A percentile compares a stretch with the other conserved stretches of the same genome.
Evolutionary conservation across 306 rosid species (phyloP).

Genomic region (Prunus kanzakura): DNA sequence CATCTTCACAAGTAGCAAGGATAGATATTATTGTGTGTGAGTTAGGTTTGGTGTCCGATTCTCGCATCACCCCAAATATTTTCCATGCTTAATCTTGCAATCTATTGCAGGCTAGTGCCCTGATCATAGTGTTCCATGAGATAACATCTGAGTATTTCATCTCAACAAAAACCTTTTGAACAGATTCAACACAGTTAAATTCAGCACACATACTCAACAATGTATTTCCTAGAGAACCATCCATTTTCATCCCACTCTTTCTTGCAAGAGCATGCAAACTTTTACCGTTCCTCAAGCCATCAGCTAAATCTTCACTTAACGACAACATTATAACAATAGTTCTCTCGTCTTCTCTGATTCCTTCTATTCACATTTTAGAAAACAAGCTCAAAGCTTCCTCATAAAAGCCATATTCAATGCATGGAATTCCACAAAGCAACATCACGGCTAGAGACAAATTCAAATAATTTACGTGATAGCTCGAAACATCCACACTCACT

Average conservation of each 20-base stretch:
- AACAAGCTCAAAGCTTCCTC: too few species aligned
- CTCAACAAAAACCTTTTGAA: conserved; percentile 29
- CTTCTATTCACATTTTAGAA: too few species aligned
- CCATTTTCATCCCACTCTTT: too few species aligned
- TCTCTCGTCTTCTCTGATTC: too few species aligned
- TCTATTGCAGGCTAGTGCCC: conserved; percentile 30
- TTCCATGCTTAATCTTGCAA: conserved; percentile 32
- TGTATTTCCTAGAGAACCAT: conserved; percentile 24
- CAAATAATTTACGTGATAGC: conserved; percentile 26
- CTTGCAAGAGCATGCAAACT: too few species aligned
- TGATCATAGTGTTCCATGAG: conserved; percentile 43
- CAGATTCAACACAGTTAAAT: conserved; percentile 23
- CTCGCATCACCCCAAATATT: conserved; percentile 26
- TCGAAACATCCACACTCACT: conserved; percentile 30
- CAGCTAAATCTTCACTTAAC: too few species aligned
- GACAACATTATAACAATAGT: too few species aligned
- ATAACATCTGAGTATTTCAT: conserved; percentile 31
- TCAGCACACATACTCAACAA: conserved; percentile 35
- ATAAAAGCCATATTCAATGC: too few species aligned
- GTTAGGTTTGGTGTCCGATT: conserved; percentile 19
- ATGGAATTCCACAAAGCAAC: background rate
- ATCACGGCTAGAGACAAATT: conserved; percentile 25
- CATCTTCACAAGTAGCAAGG: conserved; percentile 33
- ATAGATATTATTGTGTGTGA: conserved; percentile 40
- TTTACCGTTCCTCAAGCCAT: too few species aligned